phyloP scores from a whole-genome alignment of 805 yeast species.

The Candida coquimbonensis region DNA sequence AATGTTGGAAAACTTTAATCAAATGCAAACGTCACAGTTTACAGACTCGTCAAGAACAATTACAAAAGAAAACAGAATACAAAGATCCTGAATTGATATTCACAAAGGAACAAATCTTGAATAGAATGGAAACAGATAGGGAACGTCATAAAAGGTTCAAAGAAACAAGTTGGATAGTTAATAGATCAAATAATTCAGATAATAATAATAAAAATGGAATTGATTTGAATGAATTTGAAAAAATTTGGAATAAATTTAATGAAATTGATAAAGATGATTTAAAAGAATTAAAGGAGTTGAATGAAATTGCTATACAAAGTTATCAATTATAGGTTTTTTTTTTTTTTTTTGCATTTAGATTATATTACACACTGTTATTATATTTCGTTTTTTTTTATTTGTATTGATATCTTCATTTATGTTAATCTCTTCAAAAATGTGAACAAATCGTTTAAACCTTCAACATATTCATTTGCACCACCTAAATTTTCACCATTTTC shows the following conservation, averaged over 20 bases:
- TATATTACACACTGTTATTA: neutral
- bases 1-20: slow-evolving; percentile 19
- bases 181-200: slow-evolving; percentile 31
- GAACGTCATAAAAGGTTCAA: slow-evolving; percentile 83
- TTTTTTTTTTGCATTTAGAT: neutral
- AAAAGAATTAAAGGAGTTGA: slow-evolving; percentile 46
- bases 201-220: slow-evolving; percentile 9
- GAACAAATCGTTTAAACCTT: slow-evolving; percentile 66
- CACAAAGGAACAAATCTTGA: slow-evolving; percentile 48
- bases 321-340: slow-evolving; percentile 23
- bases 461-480: slow-evolving; percentile 56
- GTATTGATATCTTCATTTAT: neutral
- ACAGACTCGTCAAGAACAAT: slow-evolving; percentile 7
- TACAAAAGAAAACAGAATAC: neutral
- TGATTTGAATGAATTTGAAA: slow-evolving; percentile 44
- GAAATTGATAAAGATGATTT: slow-evolving; percentile 40
- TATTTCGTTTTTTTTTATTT: too few relatives aligned
- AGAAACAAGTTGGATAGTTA: slow-evolving; percentile 72
- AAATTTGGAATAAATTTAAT: slow-evolving; percentile 30
- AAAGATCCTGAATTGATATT: slow-evolving; percentile 7
- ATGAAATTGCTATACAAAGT: slow-evolving; percentile 45
- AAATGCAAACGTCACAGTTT: slow-evolving; percentile 12
- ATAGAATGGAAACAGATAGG: slow-evolving; percentile 87
- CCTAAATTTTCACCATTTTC: slow-evolving; percentile 27
- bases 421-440: slow-evolving; percentile 31